Evolutionary conservation across 495 filamentous ascomycete species (phyloP), one percentile per base, ranked within the genome.

Genomic region (Rhypophila decipiens): DNA sequence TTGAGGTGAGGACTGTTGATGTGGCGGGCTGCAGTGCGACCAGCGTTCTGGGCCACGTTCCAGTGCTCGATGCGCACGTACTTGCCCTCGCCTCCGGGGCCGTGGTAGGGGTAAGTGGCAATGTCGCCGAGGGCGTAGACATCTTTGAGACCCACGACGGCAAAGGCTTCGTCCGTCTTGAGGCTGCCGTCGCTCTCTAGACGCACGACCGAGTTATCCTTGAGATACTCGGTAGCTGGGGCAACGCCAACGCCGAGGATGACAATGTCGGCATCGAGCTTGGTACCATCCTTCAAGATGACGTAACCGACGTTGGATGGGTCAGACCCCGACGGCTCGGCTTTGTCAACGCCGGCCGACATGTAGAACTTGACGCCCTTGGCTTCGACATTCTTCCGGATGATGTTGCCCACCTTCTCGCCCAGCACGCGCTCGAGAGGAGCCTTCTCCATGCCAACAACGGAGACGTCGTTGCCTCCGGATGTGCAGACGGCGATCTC

Each of bases 51-150:
- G 2, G 93, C 93, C 2, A 98, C 93, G 63, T 96, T 90, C 91
- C 90, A 98, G 63, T 98, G 93, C 71, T 98, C 94, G 64, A 96
- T 95, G 46, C 88, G 71, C 4, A 71, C 78, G 21, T 72, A 72
- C 4, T 70, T 73, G 44, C 87, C 85, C 50, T 83, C 69, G 2
- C 85, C 79, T n/a, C 87, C 88, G 0, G 91, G 90, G 2, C 91
- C 90, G 61, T 88, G 78, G 69, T 96, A 98, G 0, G 91, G 91
- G 59, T 88, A 96, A 1, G 89, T 93, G 7, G 93, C 90, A 46
- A 98, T 97, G 61, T 98, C 93, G 41, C 93, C 93, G 51, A 98
- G 84, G 33, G 93, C 93, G 60, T 86, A 97, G 44, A 96, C 91
- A 57, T 88, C 83, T 42, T 84, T 74, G 1, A 90, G 64, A 2